Base-by-base conservation (phyloP, 495 filamentous ascomycete genomes). In the Cercophora newfieldiana region DNA sequence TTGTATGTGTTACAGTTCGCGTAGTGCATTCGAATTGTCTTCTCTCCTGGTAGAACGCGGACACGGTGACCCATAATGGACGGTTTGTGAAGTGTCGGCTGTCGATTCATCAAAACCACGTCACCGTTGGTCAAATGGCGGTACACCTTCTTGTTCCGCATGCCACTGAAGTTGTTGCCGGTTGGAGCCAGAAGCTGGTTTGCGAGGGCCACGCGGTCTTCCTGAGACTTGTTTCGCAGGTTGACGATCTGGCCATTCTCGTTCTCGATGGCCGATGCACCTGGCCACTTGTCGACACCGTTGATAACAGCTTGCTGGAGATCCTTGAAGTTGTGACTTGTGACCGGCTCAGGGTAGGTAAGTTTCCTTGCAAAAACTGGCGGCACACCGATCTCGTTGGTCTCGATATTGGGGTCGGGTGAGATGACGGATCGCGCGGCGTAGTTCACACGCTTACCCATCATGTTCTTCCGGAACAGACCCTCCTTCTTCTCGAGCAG, bases 1-100 rank as follows among this genome's bases (percentile, higher is more conserved):
- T 99, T 99, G 84, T 99, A 99, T 12, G 96, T 97, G 74, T 97
- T 98, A 78, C 95, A 97, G 76, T 99, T 99, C 64, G 96, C 94
- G 78, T 99, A 99, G 81, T 98, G 96, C 94, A 99, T 97, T 64
- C 96, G 93, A 73, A 99, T 93, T 0, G 94, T 97, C 77, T 94
- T 94, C 75, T 99, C 96, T 10, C 92, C 93, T 0, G 92, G 91
- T 16, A 99, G 81, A 1, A 99, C 93, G 66, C 92, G 87, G 56
- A 93, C 94, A 64, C 94, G 89, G 81, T 99, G 96, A 55, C 90
- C 93, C 96, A 99, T 99, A 74, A 99, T 97, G 22, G 95, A 98
- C n/a, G 96, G 96, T 72, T 99, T 99, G 75, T 99, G 96, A 2
- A 99, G 87, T 2, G 96, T 99, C n/a, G 96, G 96, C 74, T 99